A percentile compares a stretch with the other conserved stretches of the same genome.
These are phyloP conservation scores for Sclerotinia nivalis DNA, from an alignment of 2,329 filamentous ascomycete genomes.

Conservation along the genomic window DNA sequence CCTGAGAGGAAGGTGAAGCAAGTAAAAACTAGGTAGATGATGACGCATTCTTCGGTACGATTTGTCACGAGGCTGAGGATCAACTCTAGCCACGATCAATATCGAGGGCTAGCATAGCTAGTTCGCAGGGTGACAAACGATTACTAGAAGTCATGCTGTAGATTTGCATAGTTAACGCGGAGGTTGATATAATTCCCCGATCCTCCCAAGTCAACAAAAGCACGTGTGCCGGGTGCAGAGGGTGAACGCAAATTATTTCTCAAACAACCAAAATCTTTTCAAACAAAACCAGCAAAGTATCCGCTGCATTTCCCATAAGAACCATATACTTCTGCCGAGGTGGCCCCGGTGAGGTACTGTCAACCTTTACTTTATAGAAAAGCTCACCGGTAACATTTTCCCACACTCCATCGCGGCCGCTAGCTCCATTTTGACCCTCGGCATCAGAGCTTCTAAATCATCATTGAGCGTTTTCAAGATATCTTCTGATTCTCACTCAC, in stretches of 20 bases:
- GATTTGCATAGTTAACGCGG: neutral
- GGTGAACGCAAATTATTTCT: neutral
- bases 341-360: neutral
- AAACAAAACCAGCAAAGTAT: neutral
- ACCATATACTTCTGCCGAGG: neutral
- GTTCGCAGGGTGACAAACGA: neutral
- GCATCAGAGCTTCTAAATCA: neutral
- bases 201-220: neutral
- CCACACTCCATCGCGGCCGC: neutral
- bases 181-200: neutral
- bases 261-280: neutral
- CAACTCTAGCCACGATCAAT: neutral
- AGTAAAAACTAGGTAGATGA: too few relatives aligned
- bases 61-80: too few relatives aligned
- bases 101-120: neutral
- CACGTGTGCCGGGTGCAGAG: neutral
- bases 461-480: neutral
- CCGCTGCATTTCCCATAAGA: neutral
- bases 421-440: neutral
- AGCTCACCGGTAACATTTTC: neutral
- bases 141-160: neutral
- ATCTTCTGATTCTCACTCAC: neutral
- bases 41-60: too few relatives aligned
- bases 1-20: neutral
- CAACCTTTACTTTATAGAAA: neutral